Evolutionary conservation across 805 yeast species (phyloP).

Genomic region (Monosporozyma unispora): DNA sequence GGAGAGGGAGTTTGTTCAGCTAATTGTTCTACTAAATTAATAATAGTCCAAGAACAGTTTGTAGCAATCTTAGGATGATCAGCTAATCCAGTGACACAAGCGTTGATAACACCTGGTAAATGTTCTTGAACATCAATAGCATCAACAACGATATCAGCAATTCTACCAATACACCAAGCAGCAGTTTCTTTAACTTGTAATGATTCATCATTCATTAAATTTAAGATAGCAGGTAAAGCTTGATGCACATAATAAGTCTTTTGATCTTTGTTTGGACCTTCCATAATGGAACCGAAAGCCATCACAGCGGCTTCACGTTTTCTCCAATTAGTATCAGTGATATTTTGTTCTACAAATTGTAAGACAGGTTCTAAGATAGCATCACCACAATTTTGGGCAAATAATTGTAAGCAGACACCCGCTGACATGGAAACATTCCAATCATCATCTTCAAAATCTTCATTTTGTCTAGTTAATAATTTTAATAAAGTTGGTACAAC

Average conservation of each 20-base stretch:
- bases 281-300: constrained; percentile 97
- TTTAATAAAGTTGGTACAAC: constrained; percentile 80
- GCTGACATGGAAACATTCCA: constrained; percentile 99
- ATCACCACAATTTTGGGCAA: constrained; percentile 84
- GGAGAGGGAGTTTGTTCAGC: constrained; percentile 42
- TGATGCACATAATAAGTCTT: constrained; percentile 61
- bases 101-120: constrained; percentile 63
- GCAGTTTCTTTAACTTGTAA: constrained; percentile 93
- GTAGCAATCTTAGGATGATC: constrained; percentile 91
- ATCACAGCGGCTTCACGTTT: constrained; percentile 94
- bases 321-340: constrained; percentile 63
- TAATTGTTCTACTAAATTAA: constrained; percentile 82
- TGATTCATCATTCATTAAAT: constrained; percentile 61
- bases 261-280: constrained; percentile 78
- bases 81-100: constrained; percentile 68
- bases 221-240: constrained; percentile 73
- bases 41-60: constrained; percentile 97
- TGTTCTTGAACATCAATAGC: constrained; percentile 60
- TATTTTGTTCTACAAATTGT: constrained; percentile 70
- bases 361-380: constrained; percentile 80
- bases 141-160: constrained; percentile 76
- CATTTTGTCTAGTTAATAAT: constrained; percentile 79
- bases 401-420: constrained; percentile 90
- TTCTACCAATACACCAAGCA: constrained; percentile 96
- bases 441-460: constrained; percentile 89